A percentile compares a stretch with the other conserved stretches of the same genome.
Evolutionary conservation across 768 basidiomycete genomes (phyloP).

Genomic region (Mycena latifolia): DNA sequence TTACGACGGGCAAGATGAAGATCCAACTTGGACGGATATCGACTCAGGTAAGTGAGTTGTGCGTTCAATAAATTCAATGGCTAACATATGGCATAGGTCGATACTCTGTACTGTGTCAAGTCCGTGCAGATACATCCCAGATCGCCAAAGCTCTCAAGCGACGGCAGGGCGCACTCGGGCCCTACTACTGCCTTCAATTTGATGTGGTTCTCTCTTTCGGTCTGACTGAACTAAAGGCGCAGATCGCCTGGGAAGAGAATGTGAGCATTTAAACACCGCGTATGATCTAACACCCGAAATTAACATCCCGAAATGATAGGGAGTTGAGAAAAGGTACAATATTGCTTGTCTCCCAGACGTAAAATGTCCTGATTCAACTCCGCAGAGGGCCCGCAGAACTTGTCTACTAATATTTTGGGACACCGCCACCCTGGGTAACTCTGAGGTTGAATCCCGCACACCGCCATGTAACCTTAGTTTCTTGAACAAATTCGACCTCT

Average conservation of each 20-base stretch:
- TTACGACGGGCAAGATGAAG: conserved; percentile 39
- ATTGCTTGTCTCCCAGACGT: too few species aligned
- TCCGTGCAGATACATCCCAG: conserved; percentile 8
- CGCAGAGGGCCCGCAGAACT: conserved; percentile 11
- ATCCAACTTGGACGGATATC: conserved; percentile 29
- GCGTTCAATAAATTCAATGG: neutral
- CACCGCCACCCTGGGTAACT: too few species aligned
- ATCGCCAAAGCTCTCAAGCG: neutral
- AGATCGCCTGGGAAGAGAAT: conserved; percentile 54
- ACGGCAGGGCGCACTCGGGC: neutral
- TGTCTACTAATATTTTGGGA: conserved; percentile 1
- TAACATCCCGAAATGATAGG: neutral
- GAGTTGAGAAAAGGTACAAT: neutral
- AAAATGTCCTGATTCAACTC: neutral
- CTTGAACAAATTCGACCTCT: too few species aligned
- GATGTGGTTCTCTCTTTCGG: conserved; percentile 55
- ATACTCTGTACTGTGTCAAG: conserved; percentile 13
- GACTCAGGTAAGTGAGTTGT: neutral
- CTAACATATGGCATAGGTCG: conserved; percentile 11
- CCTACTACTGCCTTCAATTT: conserved; percentile 41
- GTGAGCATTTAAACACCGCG: conserved; percentile 32
- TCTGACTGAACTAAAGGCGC: conserved; percentile 55
- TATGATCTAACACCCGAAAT: too few species aligned
- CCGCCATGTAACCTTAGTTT: too few species aligned
- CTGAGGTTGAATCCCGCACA: too few species aligned